Conservation (phyloP, 805 yeast species). For the Ogataea thermomethanolica region DNA sequence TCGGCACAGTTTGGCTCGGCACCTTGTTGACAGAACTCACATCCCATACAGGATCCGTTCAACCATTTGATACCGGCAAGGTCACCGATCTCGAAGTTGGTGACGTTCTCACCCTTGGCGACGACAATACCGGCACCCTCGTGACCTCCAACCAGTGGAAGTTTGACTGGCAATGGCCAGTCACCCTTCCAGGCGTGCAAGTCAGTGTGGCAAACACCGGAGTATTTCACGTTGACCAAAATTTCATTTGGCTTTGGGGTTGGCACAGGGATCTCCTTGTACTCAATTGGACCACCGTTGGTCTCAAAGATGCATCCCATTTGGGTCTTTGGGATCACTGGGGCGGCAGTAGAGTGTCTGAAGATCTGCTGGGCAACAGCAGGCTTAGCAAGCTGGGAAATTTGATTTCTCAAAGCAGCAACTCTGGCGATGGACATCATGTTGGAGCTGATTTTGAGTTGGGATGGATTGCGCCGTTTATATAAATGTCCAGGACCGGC, state of each 20-base stretch:
- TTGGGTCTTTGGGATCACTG: conserved; percentile 39
- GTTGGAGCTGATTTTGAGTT: conserved; percentile 6
- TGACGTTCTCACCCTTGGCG: conserved; percentile 62
- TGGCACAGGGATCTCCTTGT: conserved; percentile 73
- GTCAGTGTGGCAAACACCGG: conserved; percentile 90
- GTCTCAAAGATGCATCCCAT: conserved; percentile 64
- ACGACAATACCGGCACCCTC: conserved; percentile 83
- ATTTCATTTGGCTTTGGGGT: conserved; percentile 68
- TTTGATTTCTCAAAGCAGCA: conserved; percentile 10
- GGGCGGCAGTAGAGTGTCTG: conserved; percentile 9
- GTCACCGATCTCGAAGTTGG: conserved; percentile 69
- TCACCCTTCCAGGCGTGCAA: conserved; percentile 89
- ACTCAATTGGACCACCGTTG: conserved; percentile 54
- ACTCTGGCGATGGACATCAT: conserved; percentile 9
- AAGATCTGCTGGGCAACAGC: conserved; percentile 10
- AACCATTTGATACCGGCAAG: conserved; percentile 77
- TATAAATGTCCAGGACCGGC: conserved; percentile 1
- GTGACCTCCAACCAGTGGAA: conserved; percentile 77
- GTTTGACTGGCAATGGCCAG: conserved; percentile 71
- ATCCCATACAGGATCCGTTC: conserved; percentile 64
- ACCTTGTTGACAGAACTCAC: conserved; percentile 60
- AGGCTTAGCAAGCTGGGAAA: conserved; percentile 6
- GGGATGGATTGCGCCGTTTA: background rate
- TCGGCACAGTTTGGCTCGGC: conserved; percentile 66
- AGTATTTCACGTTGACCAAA: conserved; percentile 71